phyloP scores from a whole-genome alignment of 2,329 filamentous ascomycete species.

The Paecilomyces variotii region DNA sequence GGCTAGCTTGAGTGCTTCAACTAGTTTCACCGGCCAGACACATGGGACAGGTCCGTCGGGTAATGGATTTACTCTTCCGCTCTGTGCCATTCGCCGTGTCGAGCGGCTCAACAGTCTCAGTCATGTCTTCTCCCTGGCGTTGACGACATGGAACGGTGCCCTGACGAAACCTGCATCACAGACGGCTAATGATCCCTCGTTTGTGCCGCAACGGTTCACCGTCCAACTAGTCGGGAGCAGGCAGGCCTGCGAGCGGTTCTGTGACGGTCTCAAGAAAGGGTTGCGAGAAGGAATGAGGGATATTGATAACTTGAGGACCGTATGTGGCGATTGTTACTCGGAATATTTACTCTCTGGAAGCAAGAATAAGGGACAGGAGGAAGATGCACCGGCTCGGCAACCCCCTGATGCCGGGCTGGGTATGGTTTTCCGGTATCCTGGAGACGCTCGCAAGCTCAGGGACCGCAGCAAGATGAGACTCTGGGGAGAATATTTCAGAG shows the following conservation, averaged over 20 bases:
- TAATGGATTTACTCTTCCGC: conserved; percentile 89
- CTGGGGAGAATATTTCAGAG: conserved; percentile 88
- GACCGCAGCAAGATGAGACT: conserved; percentile 95
- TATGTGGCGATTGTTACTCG: conserved; percentile 81
- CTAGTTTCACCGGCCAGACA: conserved; percentile 83
- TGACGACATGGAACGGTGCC: conserved; percentile 84
- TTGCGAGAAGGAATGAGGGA: conserved; percentile 80
- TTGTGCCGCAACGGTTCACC: conserved; percentile 77
- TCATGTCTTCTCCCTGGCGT: conserved; percentile 83
- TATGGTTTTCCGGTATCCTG: conserved; percentile 88
- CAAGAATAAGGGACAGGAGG: conserved; percentile 40
- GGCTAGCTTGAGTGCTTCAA: conserved; percentile 70
- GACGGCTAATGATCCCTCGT: conserved; percentile 42
- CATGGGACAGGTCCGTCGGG: conserved; percentile 86
- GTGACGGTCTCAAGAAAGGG: conserved; percentile 87
- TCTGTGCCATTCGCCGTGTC: conserved; percentile 84
- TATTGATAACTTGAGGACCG: conserved; percentile 72
- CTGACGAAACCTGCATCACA: conserved; percentile 45
- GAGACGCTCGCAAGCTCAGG: conserved; percentile 85
- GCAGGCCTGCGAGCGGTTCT: conserved; percentile 87
- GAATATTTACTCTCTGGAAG: conserved; percentile 60
- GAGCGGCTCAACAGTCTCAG: conserved; percentile 89
- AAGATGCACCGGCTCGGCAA: conserved; percentile 36
- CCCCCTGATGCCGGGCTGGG: conserved; percentile 90
- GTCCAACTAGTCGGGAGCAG: conserved; percentile 85